Conservation (phyloP, 208 protist species). For the Acanthamoeba healyi region DNA sequence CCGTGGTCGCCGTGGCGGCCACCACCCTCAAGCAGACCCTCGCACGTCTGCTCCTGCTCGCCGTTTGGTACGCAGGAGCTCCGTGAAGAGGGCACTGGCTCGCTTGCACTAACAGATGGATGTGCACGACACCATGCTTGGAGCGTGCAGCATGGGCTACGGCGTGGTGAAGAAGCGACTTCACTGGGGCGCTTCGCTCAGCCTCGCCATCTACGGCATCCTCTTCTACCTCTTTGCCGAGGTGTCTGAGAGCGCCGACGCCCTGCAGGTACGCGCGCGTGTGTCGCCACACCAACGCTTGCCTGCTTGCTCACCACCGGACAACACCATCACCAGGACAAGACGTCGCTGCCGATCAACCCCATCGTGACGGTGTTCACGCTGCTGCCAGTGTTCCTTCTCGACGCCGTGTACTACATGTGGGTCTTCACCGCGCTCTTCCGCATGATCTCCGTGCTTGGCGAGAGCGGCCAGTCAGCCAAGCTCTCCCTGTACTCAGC, state of each 20-base stretch:
- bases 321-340: conserved; percentile 3
- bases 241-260: conserved; percentile 49
- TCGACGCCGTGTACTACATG: conserved; percentile 53
- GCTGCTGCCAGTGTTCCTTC: conserved; percentile 40
- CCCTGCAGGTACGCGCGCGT: conserved; percentile 2
- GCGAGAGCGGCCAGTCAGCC: not conserved
- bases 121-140: not conserved
- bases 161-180: conserved; percentile 2
- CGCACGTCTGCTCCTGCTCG: conserved; percentile 28
- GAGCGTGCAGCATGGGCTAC: conserved; percentile 9
- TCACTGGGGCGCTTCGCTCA: not conserved
- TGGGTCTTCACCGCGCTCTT: conserved; percentile 37
- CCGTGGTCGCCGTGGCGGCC: conserved; percentile 5
- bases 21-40: conserved; percentile 57
- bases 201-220: not conserved
- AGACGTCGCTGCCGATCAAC: conserved; percentile 55
- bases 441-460: conserved; percentile 10
- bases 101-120: too few relatives aligned
- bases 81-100: too few relatives aligned
- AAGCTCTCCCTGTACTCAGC: conserved; percentile 1
- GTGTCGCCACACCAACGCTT: too few relatives aligned
- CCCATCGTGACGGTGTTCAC: conserved; percentile 21
- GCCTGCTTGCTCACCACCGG: not conserved
- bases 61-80: conserved; percentile 71
- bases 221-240: conserved; percentile 65